Evolutionary conservation across 1,284 basidiomycete species (phyloP), one percentile per base, ranked within the genome.

Genomic region (Leccinum subspadiceum): DNA sequence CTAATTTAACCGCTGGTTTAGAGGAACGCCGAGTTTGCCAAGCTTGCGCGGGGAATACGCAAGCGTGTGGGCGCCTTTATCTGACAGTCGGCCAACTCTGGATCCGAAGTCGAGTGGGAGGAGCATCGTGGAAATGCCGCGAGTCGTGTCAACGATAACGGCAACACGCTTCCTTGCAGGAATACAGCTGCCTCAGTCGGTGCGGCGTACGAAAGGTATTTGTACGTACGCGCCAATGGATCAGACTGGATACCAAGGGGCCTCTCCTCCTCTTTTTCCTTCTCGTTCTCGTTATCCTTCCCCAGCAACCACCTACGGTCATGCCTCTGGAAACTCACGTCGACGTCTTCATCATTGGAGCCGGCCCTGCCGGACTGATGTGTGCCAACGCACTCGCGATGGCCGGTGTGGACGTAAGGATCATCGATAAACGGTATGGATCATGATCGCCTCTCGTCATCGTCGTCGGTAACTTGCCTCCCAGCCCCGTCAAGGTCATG

Each of bases 241-340:
- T 22, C 44, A 6, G 44, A 20, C 44, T n/a, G 44, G 12, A 22
- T 48, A 48, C 46, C 46, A 48, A 24, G 13, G 22, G 13, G 20
- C 6, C 22, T 24, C n/a, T 49, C 3, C 13, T 41, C 41, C 17
- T 44, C 9, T 20, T 44, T 44, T 2, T 20, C n/a, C 41, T 20
- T 17, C 41, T 44, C 41, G 1, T 41, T 3, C n/a, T n/a, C 39
- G 9, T 41, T 10, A 0, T 41, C 13, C 26, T 50, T 12, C 20
- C 15, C 8, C 49, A 50, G 6, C 24, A 50, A 44, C 41, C 10
- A 44, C 41, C 49, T 10, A 50, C n/a, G 13, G 29, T 17, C 51
- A 55, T 59, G 65, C 15, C 56, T 60, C 50, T 70, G 64, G 56
- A 74, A 75, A 61, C 75, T 73, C 63, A 61, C 5, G 80, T 82